Percentiles rank a stretch among this genome's conserved stretches.
Evolutionary conservation across 371 early-diverging fungal genomes (phyloP).

Genomic region (Smittium mucronatum): DNA sequence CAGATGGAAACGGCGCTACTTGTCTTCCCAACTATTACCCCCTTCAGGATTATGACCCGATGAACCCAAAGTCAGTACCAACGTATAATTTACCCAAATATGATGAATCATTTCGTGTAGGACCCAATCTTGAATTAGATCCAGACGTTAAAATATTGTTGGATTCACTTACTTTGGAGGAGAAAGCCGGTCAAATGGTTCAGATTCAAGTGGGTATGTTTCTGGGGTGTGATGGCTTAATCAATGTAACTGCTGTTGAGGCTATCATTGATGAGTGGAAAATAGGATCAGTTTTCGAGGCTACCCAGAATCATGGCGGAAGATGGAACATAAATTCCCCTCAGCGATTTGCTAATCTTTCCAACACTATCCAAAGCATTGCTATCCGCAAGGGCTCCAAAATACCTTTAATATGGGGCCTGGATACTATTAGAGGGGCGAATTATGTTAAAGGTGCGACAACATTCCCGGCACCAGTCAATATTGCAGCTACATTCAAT

Average conservation of each 20-base stretch:
- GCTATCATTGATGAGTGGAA: slow-evolving; percentile 34
- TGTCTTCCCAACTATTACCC: background rate
- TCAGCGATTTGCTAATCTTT: slow-evolving; percentile 27
- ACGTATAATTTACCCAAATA: background rate
- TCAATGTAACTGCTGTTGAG: slow-evolving; percentile 27
- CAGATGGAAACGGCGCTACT: background rate
- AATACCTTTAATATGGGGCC: slow-evolving; percentile 37
- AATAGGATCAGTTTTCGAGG: slow-evolving; percentile 25
- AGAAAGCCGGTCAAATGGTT: slow-evolving; percentile 56
- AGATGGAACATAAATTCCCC: slow-evolving; percentile 34
- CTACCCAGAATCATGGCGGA: slow-evolving; percentile 30
- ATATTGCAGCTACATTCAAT: slow-evolving; percentile 39
- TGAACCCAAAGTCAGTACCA: background rate
- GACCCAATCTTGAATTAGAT: background rate
- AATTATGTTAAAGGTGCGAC: slow-evolving; percentile 42
- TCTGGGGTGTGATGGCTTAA: slow-evolving; percentile 29
- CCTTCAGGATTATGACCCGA: too few species aligned
- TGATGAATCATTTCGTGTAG: background rate
- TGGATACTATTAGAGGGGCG: too few species aligned
- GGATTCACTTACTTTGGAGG: slow-evolving; percentile 34
- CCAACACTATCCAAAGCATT: slow-evolving; percentile 33
- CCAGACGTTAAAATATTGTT: background rate
- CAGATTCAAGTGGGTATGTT: slow-evolving; percentile 35
- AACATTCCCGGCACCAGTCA: slow-evolving; percentile 40
- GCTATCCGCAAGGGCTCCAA: slow-evolving; percentile 27